A percentile compares a stretch with the other conserved stretches of the same genome.
Evolutionary conservation across 1,284 basidiomycete genomes (phyloP).

Genomic region (Wolfiporia cocos): DNA sequence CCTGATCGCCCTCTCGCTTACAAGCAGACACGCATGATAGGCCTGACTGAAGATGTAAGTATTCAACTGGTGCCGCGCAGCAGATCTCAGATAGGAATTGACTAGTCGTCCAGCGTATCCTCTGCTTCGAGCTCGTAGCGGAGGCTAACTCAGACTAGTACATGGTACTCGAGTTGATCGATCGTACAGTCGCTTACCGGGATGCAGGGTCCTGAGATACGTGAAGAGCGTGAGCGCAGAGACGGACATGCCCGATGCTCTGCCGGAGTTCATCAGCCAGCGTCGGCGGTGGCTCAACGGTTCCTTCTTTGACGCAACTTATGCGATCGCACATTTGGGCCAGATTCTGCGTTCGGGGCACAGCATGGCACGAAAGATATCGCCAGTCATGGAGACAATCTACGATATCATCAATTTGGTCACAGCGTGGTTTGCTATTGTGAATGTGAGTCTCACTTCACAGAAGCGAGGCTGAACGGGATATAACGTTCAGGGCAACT

Average conservation of each 20-base stretch:
- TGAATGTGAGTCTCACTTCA: conserved; percentile 32
- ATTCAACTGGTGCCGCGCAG: neutral
- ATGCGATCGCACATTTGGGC: conserved; percentile 76
- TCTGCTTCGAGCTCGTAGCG: conserved; percentile 96
- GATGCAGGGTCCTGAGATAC: conserved; percentile 82
- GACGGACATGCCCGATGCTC: conserved; percentile 92
- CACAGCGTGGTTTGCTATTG: conserved; percentile 92
- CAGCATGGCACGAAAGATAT: conserved; percentile 67
- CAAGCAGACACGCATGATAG: too few relatives aligned
- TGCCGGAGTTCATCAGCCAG: conserved; percentile 95
- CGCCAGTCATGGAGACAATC: conserved; percentile 75
- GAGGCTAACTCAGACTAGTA: conserved; percentile 86
- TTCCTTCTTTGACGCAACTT: conserved; percentile 92
- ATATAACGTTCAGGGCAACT: conserved; percentile 63
- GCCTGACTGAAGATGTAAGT: conserved; percentile 82
- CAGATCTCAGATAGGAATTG: neutral
- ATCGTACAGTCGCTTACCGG: neutral
- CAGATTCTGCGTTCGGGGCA: conserved; percentile 88
- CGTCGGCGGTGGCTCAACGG: conserved; percentile 90
- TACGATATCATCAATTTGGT: conserved; percentile 88
- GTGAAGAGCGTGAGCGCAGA: conserved; percentile 95
- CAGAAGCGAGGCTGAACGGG: neutral
- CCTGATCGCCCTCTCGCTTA: too few relatives aligned
- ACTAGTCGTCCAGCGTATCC: conserved; percentile 62
- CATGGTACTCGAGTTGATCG: conserved; percentile 11